Conservation (phyloP, 2,329 filamentous ascomycete genomes). For the Myriosclerotinia curreyana region DNA sequence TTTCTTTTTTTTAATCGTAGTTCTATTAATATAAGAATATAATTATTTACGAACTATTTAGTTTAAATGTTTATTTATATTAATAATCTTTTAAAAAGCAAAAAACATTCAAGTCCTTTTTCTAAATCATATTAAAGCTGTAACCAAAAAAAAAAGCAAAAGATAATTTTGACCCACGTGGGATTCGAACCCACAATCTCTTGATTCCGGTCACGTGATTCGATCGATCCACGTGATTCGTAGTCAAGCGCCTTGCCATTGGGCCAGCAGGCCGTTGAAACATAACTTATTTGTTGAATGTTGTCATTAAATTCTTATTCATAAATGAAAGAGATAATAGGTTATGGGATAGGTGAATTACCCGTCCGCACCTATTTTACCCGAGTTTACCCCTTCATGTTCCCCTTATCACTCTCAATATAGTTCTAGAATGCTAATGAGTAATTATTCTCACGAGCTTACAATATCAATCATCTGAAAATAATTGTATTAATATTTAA, state of each 20-base stretch:
- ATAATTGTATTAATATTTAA: background rate
- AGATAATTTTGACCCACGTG: conserved; percentile 29
- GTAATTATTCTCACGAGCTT: background rate
- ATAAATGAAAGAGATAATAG: too few relatives aligned
- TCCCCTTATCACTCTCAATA: too few relatives aligned
- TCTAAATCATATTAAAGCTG: background rate
- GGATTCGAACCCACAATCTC: conserved; percentile 48
- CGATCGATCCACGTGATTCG: conserved; percentile 43
- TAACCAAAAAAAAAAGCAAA: background rate
- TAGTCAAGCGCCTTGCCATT: conserved; percentile 26
- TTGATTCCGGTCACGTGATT: conserved; percentile 32
- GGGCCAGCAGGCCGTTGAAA: conserved; percentile 22
- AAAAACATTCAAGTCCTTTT: background rate
- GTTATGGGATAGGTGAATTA: too few relatives aligned
- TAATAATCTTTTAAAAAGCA: too few relatives aligned
- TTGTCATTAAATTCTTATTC: too few relatives aligned
- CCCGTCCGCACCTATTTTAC: background rate
- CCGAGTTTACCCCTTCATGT: conserved; percentile 10
- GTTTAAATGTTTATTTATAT: too few relatives aligned
- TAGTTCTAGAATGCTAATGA: background rate
- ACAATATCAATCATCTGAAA: background rate
- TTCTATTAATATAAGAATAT: too few relatives aligned
- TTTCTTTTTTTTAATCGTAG: too few relatives aligned
- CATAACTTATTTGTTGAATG: too few relatives aligned
- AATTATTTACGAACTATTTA: too few relatives aligned